A percentile compares a stretch with the other conserved stretches of the same genome.
Conservation (phyloP, 257 asterid species). For the Nicotiana obtusifolia region DNA sequence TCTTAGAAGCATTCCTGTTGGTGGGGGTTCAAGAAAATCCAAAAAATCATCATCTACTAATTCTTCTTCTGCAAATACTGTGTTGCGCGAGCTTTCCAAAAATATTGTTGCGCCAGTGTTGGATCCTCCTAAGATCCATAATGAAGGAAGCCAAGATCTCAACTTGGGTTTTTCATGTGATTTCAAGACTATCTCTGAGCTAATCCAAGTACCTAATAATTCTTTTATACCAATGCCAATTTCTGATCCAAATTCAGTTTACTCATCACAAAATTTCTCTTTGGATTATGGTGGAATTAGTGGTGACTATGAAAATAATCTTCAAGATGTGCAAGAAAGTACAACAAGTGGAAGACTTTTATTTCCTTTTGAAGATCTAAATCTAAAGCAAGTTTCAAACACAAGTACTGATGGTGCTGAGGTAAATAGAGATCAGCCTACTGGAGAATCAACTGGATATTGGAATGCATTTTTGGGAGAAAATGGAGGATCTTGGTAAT, state of each 20-base stretch:
- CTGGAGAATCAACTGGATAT: constrained; percentile 34
- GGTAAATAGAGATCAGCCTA: constrained; percentile 26
- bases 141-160: constrained; percentile 44
- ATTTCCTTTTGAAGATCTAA: constrained; percentile 65
- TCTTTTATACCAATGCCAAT: constrained; percentile 40
- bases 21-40: constrained; percentile 77
- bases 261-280: constrained; percentile 28
- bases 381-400: constrained; percentile 39
- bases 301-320: constrained; percentile 28
- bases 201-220: constrained; percentile 46
- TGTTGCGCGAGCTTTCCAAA: constrained; percentile 15
- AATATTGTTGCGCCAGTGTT: constrained; percentile 14
- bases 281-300: constrained; percentile 45
- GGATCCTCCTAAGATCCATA: background rate
- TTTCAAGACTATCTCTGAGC: constrained; percentile 43
- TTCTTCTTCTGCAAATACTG: constrained; percentile 26
- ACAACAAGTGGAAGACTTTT: constrained; percentile 41
- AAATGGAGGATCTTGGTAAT: constrained; percentile 62
- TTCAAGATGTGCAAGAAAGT: constrained; percentile 38
- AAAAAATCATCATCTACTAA: constrained; percentile 25
- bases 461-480: constrained; percentile 72
- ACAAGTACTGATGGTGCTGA: constrained; percentile 18
- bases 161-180: constrained; percentile 51
- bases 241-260: constrained; percentile 27
- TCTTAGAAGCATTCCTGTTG: constrained; percentile 64